Percentiles rank a stretch among this genome's conserved stretches.
These are phyloP conservation scores for Rhynchospora tenuis DNA, from an alignment of 176 grass and related monocot genomes.

Conservation along the genomic window DNA sequence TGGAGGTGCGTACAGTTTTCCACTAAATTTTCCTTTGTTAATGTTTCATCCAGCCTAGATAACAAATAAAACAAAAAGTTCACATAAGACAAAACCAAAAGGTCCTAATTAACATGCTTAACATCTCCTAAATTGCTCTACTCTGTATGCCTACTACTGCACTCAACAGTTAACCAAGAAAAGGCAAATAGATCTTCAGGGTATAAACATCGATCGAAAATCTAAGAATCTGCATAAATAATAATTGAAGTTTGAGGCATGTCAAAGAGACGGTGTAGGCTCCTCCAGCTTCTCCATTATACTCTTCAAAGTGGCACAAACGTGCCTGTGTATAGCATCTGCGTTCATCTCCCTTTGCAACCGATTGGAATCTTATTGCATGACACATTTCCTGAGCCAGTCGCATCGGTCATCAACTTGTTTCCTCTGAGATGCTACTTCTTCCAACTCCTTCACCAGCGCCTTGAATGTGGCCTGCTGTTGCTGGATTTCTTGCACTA, in stretches of 20 bases:
- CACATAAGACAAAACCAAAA: not conserved
- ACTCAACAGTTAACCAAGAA: not conserved
- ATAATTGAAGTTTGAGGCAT: not conserved
- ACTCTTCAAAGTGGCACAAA: not conserved
- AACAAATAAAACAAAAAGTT: not conserved
- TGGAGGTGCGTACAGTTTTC: not conserved
- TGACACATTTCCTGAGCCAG: not conserved
- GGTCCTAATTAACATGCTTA: not conserved
- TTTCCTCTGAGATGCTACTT: not conserved
- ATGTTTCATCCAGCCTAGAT: not conserved
- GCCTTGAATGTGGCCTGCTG: not conserved
- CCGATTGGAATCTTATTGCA: not conserved
- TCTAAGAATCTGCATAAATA: not conserved
- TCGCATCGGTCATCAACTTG: not conserved
- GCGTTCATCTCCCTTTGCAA: not conserved
- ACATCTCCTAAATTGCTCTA: not conserved
- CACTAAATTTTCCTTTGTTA: not conserved
- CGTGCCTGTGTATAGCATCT: not conserved
- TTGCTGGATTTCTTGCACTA: not conserved
- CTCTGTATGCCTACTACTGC: not conserved
- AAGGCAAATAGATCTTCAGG: not conserved
- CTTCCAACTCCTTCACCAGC: not conserved
- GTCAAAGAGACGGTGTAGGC: not conserved
- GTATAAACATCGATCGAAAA: not conserved
- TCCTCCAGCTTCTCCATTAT: conserved; percentile 2